A percentile compares a stretch with the other conserved stretches of the same genome.
phyloP scores from a whole-genome alignment of 306 rosid species.

The Glycine soja region DNA sequence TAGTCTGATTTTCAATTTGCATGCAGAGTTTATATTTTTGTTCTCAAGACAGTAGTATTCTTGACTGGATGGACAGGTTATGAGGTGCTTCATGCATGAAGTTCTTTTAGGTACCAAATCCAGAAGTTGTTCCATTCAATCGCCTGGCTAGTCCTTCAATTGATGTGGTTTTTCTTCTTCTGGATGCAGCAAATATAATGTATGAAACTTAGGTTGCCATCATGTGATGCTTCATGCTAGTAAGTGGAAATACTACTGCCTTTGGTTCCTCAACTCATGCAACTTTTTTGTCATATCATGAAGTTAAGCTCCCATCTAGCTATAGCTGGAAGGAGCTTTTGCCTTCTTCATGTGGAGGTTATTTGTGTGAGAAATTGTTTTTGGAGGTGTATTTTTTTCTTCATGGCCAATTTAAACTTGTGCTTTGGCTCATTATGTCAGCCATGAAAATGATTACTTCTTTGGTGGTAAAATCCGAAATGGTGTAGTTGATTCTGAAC shows the following conservation, averaged over 20 bases:
- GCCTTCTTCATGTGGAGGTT: slow-evolving; percentile 6
- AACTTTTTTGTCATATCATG: slow-evolving; percentile 18
- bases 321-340: background rate
- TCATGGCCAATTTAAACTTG: slow-evolving; percentile 6
- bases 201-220: slow-evolving; percentile 16
- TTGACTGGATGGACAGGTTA: slow-evolving; percentile 66
- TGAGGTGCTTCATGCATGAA: slow-evolving; percentile 33
- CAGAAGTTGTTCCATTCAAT: slow-evolving; percentile 42
- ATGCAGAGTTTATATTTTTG: slow-evolving; percentile 71
- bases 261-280: slow-evolving; percentile 2
- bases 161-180: slow-evolving; percentile 13
- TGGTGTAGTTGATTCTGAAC: slow-evolving; percentile 10
- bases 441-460: slow-evolving; percentile 30
- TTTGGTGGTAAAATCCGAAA: slow-evolving; percentile 19
- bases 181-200: slow-evolving; percentile 30
- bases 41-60: slow-evolving; percentile 69
- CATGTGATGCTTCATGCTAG: slow-evolving; percentile 10
- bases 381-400: slow-evolving; percentile 29
- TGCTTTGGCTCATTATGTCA: background rate
- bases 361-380: background rate
- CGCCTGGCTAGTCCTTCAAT: slow-evolving; percentile 24
- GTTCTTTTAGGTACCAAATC: slow-evolving; percentile 32
- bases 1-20: slow-evolving; percentile 37
- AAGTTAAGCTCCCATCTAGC: slow-evolving; percentile 17
- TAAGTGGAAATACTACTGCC: background rate